Evolutionary conservation across 768 basidiomycete species (phyloP).

Genomic region (Rhodotorula paludigena): DNA sequence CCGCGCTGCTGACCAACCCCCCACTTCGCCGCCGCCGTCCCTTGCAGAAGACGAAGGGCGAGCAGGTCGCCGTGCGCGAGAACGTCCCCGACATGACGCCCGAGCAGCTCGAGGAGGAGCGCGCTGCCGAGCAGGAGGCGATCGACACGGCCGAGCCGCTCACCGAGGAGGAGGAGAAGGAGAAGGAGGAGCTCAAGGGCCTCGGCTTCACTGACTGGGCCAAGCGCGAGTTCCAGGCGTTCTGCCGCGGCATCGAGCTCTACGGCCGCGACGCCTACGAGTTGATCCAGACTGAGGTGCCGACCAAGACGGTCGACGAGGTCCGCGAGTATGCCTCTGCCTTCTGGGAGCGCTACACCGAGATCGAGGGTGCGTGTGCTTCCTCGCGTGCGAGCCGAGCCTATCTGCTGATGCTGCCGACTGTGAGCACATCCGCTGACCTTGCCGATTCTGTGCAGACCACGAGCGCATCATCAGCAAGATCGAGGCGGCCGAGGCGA

Average conservation of each 20-base stretch:
- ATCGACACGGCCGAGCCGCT: slow-evolving; percentile 88
- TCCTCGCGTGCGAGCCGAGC: too few relatives aligned
- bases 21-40: not conserved
- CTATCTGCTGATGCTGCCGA: not conserved
- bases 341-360: slow-evolving; percentile 85
- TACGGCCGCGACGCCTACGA: slow-evolving; percentile 56
- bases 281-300: slow-evolving; percentile 70
- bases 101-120: slow-evolving; percentile 78
- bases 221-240: slow-evolving; percentile 86
- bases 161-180: slow-evolving; percentile 75
- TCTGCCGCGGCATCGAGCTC: slow-evolving; percentile 69
- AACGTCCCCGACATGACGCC: slow-evolving; percentile 68
- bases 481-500: slow-evolving; percentile 81
- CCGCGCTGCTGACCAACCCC: too few relatives aligned
- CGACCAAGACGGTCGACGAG: slow-evolving; percentile 65
- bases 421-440: not conserved
- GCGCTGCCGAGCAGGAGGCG: slow-evolving; percentile 68
- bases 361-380: slow-evolving; percentile 61
- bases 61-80: slow-evolving; percentile 57
- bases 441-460: slow-evolving; percentile 53
- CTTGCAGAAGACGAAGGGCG: slow-evolving; percentile 44
- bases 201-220: slow-evolving; percentile 88
- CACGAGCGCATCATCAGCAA: slow-evolving; percentile 74
- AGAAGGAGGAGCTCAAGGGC: slow-evolving; percentile 70
- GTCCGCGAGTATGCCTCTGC: slow-evolving; percentile 71